phyloP scores from a whole-genome alignment of 148 eudicot genomes.

The Diospyros lotus region DNA sequence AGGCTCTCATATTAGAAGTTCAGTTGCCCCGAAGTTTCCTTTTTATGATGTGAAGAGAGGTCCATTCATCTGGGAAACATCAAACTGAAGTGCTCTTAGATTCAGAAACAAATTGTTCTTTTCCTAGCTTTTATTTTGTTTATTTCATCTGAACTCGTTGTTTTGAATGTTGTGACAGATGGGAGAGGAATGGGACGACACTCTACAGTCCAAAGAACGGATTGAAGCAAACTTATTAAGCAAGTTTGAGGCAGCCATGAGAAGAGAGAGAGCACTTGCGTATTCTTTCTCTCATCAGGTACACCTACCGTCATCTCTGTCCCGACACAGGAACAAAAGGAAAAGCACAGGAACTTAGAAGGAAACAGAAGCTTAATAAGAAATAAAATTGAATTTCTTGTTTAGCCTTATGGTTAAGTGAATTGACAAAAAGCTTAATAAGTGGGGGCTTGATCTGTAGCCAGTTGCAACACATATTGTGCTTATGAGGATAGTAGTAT shows the following conservation, averaged over 20 bases:
- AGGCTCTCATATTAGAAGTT: neutral
- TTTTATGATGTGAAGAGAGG: neutral
- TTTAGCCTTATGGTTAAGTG: too few species aligned
- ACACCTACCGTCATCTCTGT: constrained; percentile 14
- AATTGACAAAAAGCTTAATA: too few species aligned
- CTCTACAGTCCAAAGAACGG: constrained; percentile 75
- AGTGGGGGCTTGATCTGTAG: too few species aligned
- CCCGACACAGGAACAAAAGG: neutral
- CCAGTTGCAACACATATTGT: too few species aligned
- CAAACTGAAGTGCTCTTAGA: neutral
- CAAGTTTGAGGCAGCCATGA: constrained; percentile 89
- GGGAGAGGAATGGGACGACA: constrained; percentile 84
- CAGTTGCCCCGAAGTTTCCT: neutral
- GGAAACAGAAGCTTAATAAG: neutral
- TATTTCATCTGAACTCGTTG: neutral
- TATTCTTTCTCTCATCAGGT: constrained; percentile 97
- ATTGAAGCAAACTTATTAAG: constrained; percentile 70
- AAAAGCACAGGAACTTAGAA: neutral
- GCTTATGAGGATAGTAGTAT: too few species aligned
- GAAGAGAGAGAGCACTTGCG: constrained; percentile 90
- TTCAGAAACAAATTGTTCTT: constrained; percentile 2
- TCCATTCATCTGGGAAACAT: neutral
- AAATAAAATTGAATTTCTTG: too few species aligned
- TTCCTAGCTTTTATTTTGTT: neutral
- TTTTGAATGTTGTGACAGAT: constrained; percentile 31